Evolutionary conservation across 768 basidiomycete genomes (phyloP).

Genomic region (Candolleomyces efflorescens): DNA sequence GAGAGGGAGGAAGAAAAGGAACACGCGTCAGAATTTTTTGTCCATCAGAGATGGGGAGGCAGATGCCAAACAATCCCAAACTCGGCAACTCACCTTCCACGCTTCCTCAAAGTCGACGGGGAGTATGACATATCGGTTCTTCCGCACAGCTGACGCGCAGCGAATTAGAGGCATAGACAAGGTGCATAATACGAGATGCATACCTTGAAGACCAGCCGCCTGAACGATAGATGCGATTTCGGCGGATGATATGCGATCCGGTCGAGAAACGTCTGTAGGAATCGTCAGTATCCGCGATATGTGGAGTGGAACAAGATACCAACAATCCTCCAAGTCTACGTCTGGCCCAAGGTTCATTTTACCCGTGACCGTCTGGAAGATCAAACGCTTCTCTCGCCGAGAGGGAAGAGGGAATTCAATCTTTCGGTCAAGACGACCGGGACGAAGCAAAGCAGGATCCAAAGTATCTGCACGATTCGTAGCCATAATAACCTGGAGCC

Average conservation of each 20-base stretch:
- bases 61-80: constrained; percentile 49
- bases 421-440: constrained; percentile 96
- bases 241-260: constrained; percentile 92
- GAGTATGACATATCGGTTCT: constrained; percentile 96
- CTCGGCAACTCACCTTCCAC: constrained; percentile 81
- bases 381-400: constrained; percentile 89
- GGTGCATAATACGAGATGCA: background rate
- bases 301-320: constrained; percentile 22
- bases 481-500: constrained; percentile 92
- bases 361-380: constrained; percentile 95
- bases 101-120: constrained; percentile 98
- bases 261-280: constrained; percentile 84
- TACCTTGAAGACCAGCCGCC: constrained; percentile 95
- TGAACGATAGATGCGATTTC: constrained; percentile 96
- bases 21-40: constrained; percentile 19
- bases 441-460: constrained; percentile 94
- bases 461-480: constrained; percentile 98
- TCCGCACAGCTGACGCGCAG: constrained; percentile 72
- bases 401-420: constrained; percentile 98
- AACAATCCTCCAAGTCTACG: constrained; percentile 98
- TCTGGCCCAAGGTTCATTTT: constrained; percentile 99
- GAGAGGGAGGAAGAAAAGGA: constrained; percentile 29
- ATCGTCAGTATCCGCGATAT: constrained; percentile 9
- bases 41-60: constrained; percentile 5
- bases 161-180: background rate